Evolutionary conservation across 2,329 filamentous ascomycete species (phyloP).

Genomic region (Paecilomyces sp.): DNA sequence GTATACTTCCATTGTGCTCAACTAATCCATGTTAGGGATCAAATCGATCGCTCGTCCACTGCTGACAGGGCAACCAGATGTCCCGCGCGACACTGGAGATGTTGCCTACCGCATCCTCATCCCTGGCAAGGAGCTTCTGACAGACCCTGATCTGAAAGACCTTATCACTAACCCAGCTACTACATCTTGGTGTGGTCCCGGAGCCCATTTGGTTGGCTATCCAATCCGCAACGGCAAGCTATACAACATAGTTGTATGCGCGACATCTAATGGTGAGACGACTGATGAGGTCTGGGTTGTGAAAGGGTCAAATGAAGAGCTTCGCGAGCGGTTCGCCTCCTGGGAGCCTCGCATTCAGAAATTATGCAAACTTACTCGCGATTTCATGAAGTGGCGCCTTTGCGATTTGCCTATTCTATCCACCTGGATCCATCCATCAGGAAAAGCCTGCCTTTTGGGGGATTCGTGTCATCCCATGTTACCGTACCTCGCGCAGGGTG

Average conservation of each 20-base stretch:
- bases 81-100: constrained; percentile 23
- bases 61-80: constrained; percentile 17
- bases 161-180: constrained; percentile 21
- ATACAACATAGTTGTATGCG: constrained; percentile 29
- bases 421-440: constrained; percentile 48
- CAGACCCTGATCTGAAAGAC: constrained; percentile 16
- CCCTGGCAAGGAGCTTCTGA: constrained; percentile 18
- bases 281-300: constrained; percentile 17
- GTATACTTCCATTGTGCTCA: neutral
- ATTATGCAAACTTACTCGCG: constrained; percentile 32
- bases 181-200: constrained; percentile 28
- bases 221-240: constrained; percentile 22
- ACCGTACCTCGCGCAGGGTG: constrained; percentile 60
- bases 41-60: constrained; percentile 16
- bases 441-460: constrained; percentile 51
- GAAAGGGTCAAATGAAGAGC: constrained; percentile 26
- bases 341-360: constrained; percentile 33
- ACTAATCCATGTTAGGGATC: constrained; percentile 9
- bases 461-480: constrained; percentile 63
- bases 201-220: constrained; percentile 27
- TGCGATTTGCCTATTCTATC: constrained; percentile 51
- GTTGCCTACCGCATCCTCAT: constrained; percentile 30
- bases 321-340: constrained; percentile 24
- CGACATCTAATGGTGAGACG: constrained; percentile 12
- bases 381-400: constrained; percentile 60